Conservation (phyloP, 768 basidiomycete species). For the Russula virescens region DNA sequence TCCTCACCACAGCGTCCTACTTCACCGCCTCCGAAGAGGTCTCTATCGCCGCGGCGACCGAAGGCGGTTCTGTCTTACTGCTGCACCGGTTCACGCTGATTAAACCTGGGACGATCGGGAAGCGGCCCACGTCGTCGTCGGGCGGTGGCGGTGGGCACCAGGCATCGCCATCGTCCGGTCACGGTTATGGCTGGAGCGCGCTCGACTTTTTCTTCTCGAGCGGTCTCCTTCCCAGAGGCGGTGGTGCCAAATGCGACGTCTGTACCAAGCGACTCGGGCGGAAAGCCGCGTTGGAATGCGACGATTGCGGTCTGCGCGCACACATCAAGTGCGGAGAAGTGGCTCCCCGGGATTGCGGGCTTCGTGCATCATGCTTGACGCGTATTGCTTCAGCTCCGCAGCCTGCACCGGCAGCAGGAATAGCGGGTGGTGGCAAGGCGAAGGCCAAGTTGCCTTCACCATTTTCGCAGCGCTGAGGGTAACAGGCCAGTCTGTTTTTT, state of each 20-base stretch:
- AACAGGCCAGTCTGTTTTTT: too few relatives aligned
- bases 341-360: slow-evolving; percentile 73
- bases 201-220: slow-evolving; percentile 74
- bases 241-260: slow-evolving; percentile 68
- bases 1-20: slow-evolving; percentile 40
- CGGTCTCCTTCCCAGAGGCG: slow-evolving; percentile 42
- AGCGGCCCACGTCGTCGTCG: slow-evolving; percentile 34
- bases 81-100: slow-evolving; percentile 85
- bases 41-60: slow-evolving; percentile 62
- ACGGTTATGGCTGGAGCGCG: slow-evolving; percentile 58
- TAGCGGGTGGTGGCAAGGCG: not conserved
- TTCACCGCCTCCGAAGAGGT: slow-evolving; percentile 52
- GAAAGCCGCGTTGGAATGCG: slow-evolving; percentile 82
- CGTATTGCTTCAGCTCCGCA: not conserved
- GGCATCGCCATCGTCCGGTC: too few relatives aligned
- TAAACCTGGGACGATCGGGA: slow-evolving; percentile 63
- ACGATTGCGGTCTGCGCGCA: slow-evolving; percentile 83
- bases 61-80: slow-evolving; percentile 63
- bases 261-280: slow-evolving; percentile 79
- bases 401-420: not conserved
- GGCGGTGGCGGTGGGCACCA: slow-evolving; percentile 10
- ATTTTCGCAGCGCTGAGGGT: not conserved
- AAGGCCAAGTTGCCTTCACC: slow-evolving; percentile 12
- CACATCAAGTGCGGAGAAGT: slow-evolving; percentile 84
- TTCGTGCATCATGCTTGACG: slow-evolving; percentile 35